A percentile compares a stretch with the other conserved stretches of the same genome.
These are phyloP conservation scores for Marsdenia floribunda DNA, from an alignment of 257 asterid species.

Conservation along the genomic window DNA sequence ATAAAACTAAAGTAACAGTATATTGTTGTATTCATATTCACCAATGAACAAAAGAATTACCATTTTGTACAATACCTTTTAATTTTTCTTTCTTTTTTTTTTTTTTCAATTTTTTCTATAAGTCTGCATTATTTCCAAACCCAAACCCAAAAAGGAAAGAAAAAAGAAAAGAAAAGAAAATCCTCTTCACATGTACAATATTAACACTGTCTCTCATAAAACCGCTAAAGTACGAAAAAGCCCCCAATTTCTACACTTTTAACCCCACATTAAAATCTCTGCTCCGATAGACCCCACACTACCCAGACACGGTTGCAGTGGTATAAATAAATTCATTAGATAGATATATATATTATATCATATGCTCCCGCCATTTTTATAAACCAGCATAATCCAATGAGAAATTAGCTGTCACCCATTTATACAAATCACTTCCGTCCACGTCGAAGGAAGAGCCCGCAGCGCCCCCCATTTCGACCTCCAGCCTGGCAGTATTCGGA, in stretches of 20 bases:
- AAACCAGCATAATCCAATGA: slow-evolving; percentile 17
- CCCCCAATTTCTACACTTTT: not conserved
- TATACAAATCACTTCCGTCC: slow-evolving; percentile 13
- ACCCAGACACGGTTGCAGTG: not conserved
- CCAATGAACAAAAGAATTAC: not conserved
- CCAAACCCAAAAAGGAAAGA: not conserved
- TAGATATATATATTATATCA: not conserved
- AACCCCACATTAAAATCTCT: not conserved
- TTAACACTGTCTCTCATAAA: not conserved
- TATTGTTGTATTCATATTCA: not conserved
- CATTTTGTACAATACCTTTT: not conserved
- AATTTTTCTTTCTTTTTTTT: too few species aligned
- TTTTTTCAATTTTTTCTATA: not conserved
- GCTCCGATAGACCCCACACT: not conserved
- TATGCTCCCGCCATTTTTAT: not conserved
- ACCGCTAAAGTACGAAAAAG: not conserved
- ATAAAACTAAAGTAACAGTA: too few species aligned
- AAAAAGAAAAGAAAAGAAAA: not conserved
- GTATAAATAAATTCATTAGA: not conserved
- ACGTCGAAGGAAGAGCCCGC: slow-evolving; percentile 10
- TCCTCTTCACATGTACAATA: slow-evolving; percentile 26
- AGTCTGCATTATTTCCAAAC: not conserved
- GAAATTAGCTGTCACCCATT: slow-evolving; percentile 50
- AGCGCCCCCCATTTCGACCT: too few species aligned
- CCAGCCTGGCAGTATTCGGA: slow-evolving; percentile 15